Evolutionary conservation across 352 stramenopile species (phyloP).

Genomic region (Globisporangium iwayamae): DNA sequence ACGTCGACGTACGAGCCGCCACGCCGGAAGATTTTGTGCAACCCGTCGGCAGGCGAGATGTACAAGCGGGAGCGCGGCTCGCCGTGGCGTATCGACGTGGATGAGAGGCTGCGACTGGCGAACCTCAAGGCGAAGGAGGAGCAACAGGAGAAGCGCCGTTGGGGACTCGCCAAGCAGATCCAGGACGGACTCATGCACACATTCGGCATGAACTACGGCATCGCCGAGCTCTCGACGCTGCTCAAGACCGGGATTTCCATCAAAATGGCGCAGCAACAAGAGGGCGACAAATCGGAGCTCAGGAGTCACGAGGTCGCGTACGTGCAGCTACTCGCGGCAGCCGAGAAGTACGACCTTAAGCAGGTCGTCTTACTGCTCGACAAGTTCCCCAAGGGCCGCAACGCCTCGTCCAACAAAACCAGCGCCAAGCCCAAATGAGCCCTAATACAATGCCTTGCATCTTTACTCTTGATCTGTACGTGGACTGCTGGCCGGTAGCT

Average conservation of each 20-base stretch:
- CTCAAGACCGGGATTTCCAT: slow-evolving; percentile 53
- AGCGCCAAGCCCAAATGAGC: slow-evolving; percentile 24
- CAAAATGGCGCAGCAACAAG: slow-evolving; percentile 20
- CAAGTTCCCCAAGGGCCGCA: slow-evolving; percentile 63
- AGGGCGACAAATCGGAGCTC: slow-evolving; percentile 23
- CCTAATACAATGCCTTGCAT: background rate
- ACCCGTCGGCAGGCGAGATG: slow-evolving; percentile 61
- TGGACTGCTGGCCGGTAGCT: too few relatives aligned
- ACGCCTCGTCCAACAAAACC: slow-evolving; percentile 5
- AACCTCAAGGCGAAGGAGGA: slow-evolving; percentile 54
- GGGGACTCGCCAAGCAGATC: slow-evolving; percentile 69
- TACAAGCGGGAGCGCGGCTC: slow-evolving; percentile 47
- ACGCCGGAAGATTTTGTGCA: slow-evolving; percentile 46
- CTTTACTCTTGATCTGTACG: background rate
- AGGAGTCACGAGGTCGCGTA: slow-evolving; percentile 46
- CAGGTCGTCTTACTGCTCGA: slow-evolving; percentile 58
- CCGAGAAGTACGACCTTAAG: slow-evolving; percentile 79
- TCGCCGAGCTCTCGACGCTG: slow-evolving; percentile 58
- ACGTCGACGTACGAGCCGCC: slow-evolving; percentile 1
- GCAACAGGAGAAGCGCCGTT: slow-evolving; percentile 64
- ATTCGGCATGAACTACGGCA: slow-evolving; percentile 67
- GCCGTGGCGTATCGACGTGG: slow-evolving; percentile 44
- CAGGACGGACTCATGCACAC: slow-evolving; percentile 69
- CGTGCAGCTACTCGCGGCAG: slow-evolving; percentile 57
- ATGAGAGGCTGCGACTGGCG: slow-evolving; percentile 32